Base-by-base conservation (phyloP, 306 rosid species). In the Betula pendula region DNA sequence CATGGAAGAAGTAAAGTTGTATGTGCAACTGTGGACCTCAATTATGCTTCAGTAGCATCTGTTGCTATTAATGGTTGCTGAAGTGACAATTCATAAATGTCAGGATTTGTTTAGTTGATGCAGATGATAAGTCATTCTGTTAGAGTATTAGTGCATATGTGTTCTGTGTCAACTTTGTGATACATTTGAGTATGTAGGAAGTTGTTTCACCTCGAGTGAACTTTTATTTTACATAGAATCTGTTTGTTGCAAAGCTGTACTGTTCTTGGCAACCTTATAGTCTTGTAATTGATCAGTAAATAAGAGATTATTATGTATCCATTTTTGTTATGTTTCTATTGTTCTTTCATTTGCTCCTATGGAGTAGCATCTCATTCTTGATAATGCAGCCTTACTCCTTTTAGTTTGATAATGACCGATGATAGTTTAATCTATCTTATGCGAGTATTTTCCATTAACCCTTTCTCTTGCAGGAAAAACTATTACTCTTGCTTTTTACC, bases 31-130 rank as follows among this genome's bases (percentile, higher is more conserved):
- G 3, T 48, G 66, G 77, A n/a, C n/a, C n/a, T n/a, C n/a, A n/a
- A n/a, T n/a, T n/a, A n/a, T n/a, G n/a, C n/a, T n/a, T n/a, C n/a
- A 53, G 62, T 66, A 70, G 69, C 20, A 70, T 48, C 55, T 73
- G 22, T 8, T 24, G 1, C 68, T 62, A 35, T 3, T 62, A 62
- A 31, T 31, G 43, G 10, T 62, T 62, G 68, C 44, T 62, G 44
- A 15, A 29, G 68, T 22, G 63, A 16, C 20, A 4, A 12, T 33
- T 56, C n/a, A 62, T 31, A 16, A 62, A 29, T 29, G 44, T 33
- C 31, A 22, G 68, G 40, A 31, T 62, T 31, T 17, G 8, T 33
- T 14, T 33, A 8, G 31, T 31, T 16, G 68, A 62, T 62, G 43
- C 68, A 62, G 44, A 15, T 6, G 68, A 31, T 43, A 9, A 62